Evolutionary conservation across 2,329 filamentous ascomycete genomes (phyloP).

Genomic region (Fusarium sp.): DNA sequence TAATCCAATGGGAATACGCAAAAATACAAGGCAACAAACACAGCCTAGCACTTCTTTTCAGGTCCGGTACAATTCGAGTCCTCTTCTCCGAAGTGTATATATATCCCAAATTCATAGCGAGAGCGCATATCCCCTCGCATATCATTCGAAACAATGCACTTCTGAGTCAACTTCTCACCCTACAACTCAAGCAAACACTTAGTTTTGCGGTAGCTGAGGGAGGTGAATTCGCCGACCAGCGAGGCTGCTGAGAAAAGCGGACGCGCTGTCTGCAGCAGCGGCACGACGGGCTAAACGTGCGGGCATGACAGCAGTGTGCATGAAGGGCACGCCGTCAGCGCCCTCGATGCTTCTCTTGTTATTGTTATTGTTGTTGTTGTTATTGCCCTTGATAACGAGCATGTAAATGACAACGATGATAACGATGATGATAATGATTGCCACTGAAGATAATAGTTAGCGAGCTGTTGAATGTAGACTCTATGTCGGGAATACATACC

Average conservation of each 20-base stretch:
- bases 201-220: slow-evolving; percentile 46
- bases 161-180: not conserved
- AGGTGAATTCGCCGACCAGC: slow-evolving; percentile 44
- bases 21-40: slow-evolving; percentile 30
- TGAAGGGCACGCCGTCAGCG: slow-evolving; percentile 42
- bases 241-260: slow-evolving; percentile 36
- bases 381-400: slow-evolving; percentile 56
- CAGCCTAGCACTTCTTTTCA: slow-evolving; percentile 20
- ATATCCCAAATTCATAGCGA: slow-evolving; percentile 2
- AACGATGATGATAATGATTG: slow-evolving; percentile 67
- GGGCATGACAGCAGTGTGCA: slow-evolving; percentile 42
- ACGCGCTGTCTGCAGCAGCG: slow-evolving; percentile 12
- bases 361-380: slow-evolving; percentile 47
- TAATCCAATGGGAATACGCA: slow-evolving; percentile 42
- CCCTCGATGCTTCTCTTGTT: slow-evolving; percentile 52
- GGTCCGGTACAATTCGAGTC: slow-evolving; percentile 12
- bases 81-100: slow-evolving; percentile 5
- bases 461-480: not conserved
- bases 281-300: slow-evolving; percentile 37
- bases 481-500: slow-evolving; percentile 59
- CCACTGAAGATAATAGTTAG: slow-evolving; percentile 59
- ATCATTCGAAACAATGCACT: slow-evolving; percentile 2
- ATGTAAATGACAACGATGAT: slow-evolving; percentile 67
- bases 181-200: not conserved
- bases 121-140: not conserved